Evolutionary conservation across 352 stramenopile species (phyloP).

Genomic region (Lagenidium giganteum): DNA sequence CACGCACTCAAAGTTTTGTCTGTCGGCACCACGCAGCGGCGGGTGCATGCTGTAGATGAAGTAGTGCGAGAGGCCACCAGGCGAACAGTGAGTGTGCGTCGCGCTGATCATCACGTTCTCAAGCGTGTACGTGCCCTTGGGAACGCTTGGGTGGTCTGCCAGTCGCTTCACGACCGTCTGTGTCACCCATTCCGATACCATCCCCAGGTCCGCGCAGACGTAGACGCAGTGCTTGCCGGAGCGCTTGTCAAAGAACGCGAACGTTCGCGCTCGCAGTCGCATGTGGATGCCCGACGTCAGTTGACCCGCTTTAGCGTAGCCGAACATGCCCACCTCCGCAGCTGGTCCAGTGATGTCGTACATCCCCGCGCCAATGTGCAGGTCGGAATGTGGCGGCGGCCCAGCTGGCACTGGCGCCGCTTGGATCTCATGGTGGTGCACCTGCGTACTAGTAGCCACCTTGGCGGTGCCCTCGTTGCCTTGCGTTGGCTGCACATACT

Average conservation of each 20-base stretch:
- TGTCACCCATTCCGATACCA: slow-evolving; percentile 88
- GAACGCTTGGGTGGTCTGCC: slow-evolving; percentile 32
- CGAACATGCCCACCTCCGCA: slow-evolving; percentile 85
- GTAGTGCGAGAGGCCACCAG: slow-evolving; percentile 89
- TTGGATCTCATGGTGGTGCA: background rate
- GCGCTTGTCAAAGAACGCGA: slow-evolving; percentile 51
- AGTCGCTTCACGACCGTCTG: slow-evolving; percentile 68
- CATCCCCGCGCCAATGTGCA: slow-evolving; percentile 69
- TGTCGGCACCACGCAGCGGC: slow-evolving; percentile 58
- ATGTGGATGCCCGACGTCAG: slow-evolving; percentile 82
- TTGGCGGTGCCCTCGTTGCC: background rate
- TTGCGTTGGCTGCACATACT: no score
- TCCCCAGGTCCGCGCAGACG: slow-evolving; percentile 86
- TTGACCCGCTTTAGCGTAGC: slow-evolving; percentile 79
- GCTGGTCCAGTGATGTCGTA: slow-evolving; percentile 83
- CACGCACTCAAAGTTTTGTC: slow-evolving; percentile 88
- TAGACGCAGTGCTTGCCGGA: slow-evolving; percentile 54
- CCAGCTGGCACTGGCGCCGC: no score
- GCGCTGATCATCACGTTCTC: slow-evolving; percentile 87
- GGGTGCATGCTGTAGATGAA: slow-evolving; percentile 88
- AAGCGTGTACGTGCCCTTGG: slow-evolving; percentile 38
- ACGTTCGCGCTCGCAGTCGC: slow-evolving; percentile 76
- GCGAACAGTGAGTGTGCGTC: slow-evolving; percentile 90
- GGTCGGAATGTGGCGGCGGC: slow-evolving; percentile 16
- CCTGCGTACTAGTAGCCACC: background rate